These are phyloP conservation scores for Daldinia vernicosa DNA, from an alignment of 495 filamentous ascomycete genomes.

Conservation along the genomic window DNA sequence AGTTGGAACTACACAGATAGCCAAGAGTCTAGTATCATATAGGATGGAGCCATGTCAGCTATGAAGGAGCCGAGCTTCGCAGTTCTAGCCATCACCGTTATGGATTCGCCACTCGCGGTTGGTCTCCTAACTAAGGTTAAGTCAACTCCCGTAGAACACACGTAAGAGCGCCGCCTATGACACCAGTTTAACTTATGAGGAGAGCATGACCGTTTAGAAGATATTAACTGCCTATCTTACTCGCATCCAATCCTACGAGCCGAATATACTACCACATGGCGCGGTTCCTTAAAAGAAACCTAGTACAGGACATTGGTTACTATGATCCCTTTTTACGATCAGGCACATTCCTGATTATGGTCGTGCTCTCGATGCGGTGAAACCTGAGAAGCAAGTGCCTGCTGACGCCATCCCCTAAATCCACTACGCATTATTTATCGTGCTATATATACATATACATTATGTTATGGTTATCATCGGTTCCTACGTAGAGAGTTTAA, in stretches of 20 bases:
- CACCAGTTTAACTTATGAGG: constrained; percentile 25
- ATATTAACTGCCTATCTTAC: constrained; percentile 21
- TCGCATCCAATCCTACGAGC: constrained; percentile 12
- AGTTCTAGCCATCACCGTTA: constrained; percentile 5
- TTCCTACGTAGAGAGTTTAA: not conserved
- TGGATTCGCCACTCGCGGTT: constrained; percentile 8
- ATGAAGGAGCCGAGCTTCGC: not conserved
- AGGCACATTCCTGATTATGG: constrained; percentile 15
- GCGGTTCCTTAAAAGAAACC: not conserved
- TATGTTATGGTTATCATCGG: constrained; percentile 13
- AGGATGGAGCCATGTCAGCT: constrained; percentile 18
- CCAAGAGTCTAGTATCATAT: constrained; percentile 3
- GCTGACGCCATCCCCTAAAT: constrained; percentile 28
- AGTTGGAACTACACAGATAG: not conserved
- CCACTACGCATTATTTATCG: constrained; percentile 18
- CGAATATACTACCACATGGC: constrained; percentile 12
- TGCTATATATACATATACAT: not conserved
- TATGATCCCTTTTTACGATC: constrained; percentile 8
- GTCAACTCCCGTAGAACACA: not conserved
- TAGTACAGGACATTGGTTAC: not conserved
- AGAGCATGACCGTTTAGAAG: constrained; percentile 4
- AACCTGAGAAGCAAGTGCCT: constrained; percentile 20
- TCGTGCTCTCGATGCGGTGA: constrained; percentile 27
- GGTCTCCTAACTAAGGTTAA: not conserved
- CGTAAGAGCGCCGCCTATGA: constrained; percentile 2